Percentiles rank a stretch among this genome's conserved stretches.
Conservation (phyloP, 2,329 filamentous ascomycete species). For the Beauveria rudraprayagi region DNA sequence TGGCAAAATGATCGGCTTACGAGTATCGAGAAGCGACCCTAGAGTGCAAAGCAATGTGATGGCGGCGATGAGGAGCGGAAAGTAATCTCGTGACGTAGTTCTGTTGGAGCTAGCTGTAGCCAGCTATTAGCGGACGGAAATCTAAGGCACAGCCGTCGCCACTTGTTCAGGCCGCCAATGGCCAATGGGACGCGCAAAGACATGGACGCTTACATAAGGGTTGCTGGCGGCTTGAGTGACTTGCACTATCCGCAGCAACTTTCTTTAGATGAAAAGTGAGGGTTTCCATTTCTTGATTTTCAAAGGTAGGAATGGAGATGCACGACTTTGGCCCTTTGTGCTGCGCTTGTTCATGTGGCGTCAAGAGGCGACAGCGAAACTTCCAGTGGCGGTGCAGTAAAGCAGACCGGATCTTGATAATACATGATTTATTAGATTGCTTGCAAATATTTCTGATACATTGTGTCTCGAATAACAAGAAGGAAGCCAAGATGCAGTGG, state of each 20-base stretch:
- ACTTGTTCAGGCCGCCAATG: neutral
- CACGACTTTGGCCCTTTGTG: neutral
- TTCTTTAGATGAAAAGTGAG: neutral
- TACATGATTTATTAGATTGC: no score
- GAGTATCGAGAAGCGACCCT: neutral
- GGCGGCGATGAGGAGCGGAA: neutral
- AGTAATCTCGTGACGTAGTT: conserved; percentile 5
- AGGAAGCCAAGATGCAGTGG: no score
- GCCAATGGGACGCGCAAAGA: neutral
- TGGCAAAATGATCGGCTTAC: neutral
- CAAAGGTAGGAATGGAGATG: neutral
- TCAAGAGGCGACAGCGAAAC: no score
- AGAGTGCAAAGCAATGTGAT: neutral
- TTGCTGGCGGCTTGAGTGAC: neutral
- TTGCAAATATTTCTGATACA: no score
- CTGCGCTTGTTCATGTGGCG: no score
- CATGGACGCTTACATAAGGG: neutral
- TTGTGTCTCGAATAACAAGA: no score
- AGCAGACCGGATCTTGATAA: no score
- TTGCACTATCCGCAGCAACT: no score
- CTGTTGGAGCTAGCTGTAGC: no score
- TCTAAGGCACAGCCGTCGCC: neutral
- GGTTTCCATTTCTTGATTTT: neutral
- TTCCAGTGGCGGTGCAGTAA: no score
- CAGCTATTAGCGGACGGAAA: no score